A percentile compares a stretch with the other conserved stretches of the same genome.
Evolutionary conservation across 1,284 basidiomycete species (phyloP).

Genomic region (Cystobasidiaceae sp.): DNA sequence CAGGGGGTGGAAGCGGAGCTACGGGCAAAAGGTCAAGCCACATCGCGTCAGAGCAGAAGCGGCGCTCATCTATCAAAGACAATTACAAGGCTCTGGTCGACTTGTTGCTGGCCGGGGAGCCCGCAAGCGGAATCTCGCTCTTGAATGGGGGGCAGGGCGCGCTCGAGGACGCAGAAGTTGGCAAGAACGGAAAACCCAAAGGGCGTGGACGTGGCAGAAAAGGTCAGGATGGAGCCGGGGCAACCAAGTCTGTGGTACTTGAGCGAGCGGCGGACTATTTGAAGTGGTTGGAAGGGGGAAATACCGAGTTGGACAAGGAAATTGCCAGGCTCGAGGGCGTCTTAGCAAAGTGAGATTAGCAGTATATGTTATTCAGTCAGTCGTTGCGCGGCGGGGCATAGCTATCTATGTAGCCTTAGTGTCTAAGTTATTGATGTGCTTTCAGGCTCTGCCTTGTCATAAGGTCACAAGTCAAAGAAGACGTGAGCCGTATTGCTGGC

Average conservation of each 20-base stretch:
- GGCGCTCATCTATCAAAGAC: slow-evolving; percentile 78
- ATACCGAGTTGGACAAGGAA: slow-evolving; percentile 36
- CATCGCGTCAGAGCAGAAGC: slow-evolving; percentile 85
- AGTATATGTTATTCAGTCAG: background rate
- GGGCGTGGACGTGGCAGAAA: slow-evolving; percentile 38
- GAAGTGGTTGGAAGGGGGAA: slow-evolving; percentile 39
- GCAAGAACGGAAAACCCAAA: slow-evolving; percentile 25
- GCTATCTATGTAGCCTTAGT: background rate
- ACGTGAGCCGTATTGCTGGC: too few relatives aligned
- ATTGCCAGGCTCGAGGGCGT: slow-evolving; percentile 38
- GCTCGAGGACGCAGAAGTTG: background rate
- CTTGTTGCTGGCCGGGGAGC: slow-evolving; percentile 42
- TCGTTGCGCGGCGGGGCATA: background rate
- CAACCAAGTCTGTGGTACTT: slow-evolving; percentile 41
- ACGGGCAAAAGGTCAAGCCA: slow-evolving; percentile 84
- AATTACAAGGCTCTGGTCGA: slow-evolving; percentile 56
- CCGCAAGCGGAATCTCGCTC: slow-evolving; percentile 54
- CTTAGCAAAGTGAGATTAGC: slow-evolving; percentile 33
- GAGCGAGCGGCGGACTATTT: slow-evolving; percentile 37
- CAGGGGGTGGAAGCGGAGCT: too few relatives aligned
- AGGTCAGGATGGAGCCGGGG: slow-evolving; percentile 39
- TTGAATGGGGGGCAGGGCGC: slow-evolving; percentile 11
- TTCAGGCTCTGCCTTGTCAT: too few relatives aligned
- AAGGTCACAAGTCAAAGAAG: too few relatives aligned
- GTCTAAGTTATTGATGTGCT: background rate